Percentiles rank a stretch among this genome's conserved stretches.
Evolutionary conservation across 176 grass and related monocot genomes (phyloP).

Genomic region (Echinochloa phyllopogon): DNA sequence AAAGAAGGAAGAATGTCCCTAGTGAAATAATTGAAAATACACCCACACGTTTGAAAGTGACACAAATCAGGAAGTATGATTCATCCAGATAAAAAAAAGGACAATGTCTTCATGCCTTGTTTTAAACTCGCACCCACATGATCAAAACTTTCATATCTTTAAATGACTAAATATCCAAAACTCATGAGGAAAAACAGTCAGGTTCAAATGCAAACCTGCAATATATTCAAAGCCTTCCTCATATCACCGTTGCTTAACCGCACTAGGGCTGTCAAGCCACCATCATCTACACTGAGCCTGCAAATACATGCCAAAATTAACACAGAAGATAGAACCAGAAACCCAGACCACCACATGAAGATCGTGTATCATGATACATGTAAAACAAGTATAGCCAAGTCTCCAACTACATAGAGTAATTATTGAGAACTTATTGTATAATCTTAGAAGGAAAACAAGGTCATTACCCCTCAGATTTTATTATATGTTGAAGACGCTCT

Average conservation of each 20-base stretch:
- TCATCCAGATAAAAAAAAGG: background rate
- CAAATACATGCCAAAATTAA: constrained; percentile 34
- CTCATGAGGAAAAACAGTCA: background rate
- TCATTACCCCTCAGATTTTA: constrained; percentile 85
- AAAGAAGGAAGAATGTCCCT: background rate
- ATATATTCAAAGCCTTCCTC: constrained; percentile 98
- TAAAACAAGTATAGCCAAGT: background rate
- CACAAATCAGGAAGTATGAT: background rate
- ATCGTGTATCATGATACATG: background rate
- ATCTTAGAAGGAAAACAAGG: constrained; percentile 9
- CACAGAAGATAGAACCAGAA: background rate
- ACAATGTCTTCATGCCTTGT: background rate
- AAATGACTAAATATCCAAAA: background rate
- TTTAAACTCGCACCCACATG: background rate
- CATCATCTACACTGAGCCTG: constrained; percentile 79
- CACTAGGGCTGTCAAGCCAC: constrained; percentile 85
- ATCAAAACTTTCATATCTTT: constrained; percentile 1
- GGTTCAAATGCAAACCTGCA: constrained; percentile 67
- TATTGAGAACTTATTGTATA: background rate
- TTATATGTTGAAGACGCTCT: constrained; percentile 85
- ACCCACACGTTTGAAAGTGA: too few species aligned
- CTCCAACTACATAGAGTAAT: background rate
- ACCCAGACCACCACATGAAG: background rate
- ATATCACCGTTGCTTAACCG: constrained; percentile 92
- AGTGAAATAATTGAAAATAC: background rate